These are phyloP conservation scores for Ceratocystis lukuohia DNA, from an alignment of 2,329 filamentous ascomycete genomes.

Conservation along the genomic window DNA sequence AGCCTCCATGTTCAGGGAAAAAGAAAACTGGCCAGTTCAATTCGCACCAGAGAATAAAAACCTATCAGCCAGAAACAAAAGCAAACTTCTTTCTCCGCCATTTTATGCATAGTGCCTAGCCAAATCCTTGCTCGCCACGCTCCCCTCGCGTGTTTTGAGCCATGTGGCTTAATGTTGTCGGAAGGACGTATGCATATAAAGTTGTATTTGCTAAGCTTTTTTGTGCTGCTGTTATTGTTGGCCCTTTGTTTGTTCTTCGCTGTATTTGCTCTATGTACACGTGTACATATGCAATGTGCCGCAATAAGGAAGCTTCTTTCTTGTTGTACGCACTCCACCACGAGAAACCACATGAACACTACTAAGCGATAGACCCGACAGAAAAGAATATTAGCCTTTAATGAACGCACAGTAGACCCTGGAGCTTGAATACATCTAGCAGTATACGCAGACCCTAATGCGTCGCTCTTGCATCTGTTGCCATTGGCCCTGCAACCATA, in stretches of 20 bases:
- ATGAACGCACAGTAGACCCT: no score
- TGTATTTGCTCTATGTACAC: background rate
- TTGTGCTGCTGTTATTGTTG: background rate
- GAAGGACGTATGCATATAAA: constrained; percentile 7
- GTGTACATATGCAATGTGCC: constrained; percentile 8
- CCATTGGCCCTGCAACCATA: no score
- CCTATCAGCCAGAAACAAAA: background rate
- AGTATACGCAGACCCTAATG: no score
- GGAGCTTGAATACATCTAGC: no score
- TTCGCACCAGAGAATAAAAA: no score
- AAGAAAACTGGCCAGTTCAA: no score
- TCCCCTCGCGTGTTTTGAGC: constrained; percentile 2
- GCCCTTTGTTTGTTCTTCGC: background rate
- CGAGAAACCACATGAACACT: no score
- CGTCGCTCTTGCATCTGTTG: no score
- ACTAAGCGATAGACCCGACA: background rate
- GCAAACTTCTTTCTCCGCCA: background rate
- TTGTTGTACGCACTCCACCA: background rate
- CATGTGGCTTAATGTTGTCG: constrained; percentile 5
- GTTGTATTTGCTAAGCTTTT: constrained; percentile 5
- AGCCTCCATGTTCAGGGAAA: no score
- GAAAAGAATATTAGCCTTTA: background rate
- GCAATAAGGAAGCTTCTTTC: background rate
- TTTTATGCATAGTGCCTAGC: background rate
- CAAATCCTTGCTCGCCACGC: constrained; percentile 3